Conservation (phyloP, 1,139 yeast genomes). For the Taphrina confusa region DNA sequence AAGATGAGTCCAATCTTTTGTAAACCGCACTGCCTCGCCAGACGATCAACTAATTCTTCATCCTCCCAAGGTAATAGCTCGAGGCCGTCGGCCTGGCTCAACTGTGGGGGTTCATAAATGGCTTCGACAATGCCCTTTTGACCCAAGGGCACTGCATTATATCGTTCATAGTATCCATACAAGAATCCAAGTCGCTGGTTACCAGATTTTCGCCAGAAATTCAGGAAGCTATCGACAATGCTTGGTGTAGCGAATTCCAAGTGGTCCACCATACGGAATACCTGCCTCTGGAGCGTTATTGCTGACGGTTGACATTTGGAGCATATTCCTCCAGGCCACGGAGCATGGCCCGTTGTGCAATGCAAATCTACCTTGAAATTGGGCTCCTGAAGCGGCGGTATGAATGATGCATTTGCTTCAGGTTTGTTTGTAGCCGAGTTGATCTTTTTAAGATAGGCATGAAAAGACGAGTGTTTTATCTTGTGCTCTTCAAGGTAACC, state of each 20-base stretch:
- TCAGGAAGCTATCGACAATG: conserved; percentile 78
- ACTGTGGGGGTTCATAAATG: conserved; percentile 89
- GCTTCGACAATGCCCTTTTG: conserved; percentile 92
- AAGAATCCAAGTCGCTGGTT: conserved; percentile 81
- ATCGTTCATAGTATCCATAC: conserved; percentile 76
- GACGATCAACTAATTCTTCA: conserved; percentile 55
- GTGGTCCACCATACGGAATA: conserved; percentile 95
- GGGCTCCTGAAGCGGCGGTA: conserved; percentile 77
- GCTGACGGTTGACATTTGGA: conserved; percentile 98
- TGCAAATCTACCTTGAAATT: conserved; percentile 61
- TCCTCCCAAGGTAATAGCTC: conserved; percentile 66
- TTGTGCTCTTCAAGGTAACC: conserved; percentile 71
- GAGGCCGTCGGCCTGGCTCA: conserved; percentile 81
- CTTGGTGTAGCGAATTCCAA: conserved; percentile 79
- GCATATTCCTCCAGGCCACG: conserved; percentile 93
- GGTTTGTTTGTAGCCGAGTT: conserved; percentile 51
- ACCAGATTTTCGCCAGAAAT: conserved; percentile 88
- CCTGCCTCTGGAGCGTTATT: conserved; percentile 85
- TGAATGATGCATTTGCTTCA: conserved; percentile 59
- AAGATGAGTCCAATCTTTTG: conserved; percentile 78
- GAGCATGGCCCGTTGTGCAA: conserved; percentile 80
- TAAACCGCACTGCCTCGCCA: conserved; percentile 67
- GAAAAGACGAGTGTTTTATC: conserved; percentile 86
- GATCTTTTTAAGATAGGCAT: conserved; percentile 73
- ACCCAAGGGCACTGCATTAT: conserved; percentile 85